A percentile compares a stretch with the other conserved stretches of the same genome.
phyloP scores from a whole-genome alignment of 371 early-diverging fungal genomes.

The Gilbertella persicaria region DNA sequence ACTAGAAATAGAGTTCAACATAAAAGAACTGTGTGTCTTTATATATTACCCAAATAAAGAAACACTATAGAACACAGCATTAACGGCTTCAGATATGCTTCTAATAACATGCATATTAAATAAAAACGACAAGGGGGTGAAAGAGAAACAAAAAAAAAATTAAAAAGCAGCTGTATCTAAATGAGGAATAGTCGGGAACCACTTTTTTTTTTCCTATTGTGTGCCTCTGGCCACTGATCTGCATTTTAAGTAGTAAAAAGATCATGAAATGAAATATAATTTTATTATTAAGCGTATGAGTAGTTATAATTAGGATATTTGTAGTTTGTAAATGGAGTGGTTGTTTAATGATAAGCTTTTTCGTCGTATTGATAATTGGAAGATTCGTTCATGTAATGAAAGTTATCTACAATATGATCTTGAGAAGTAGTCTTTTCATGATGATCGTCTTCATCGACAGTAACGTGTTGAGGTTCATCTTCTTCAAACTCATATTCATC shows the following conservation, averaged over 20 bases:
- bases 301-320: neutral
- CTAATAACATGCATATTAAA: conserved; percentile 24
- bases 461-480: neutral
- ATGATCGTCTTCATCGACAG: neutral
- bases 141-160: neutral
- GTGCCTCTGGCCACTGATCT: too few species aligned
- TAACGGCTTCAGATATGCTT: conserved; percentile 34
- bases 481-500: conserved; percentile 39
- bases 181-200: too few species aligned
- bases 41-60: conserved; percentile 42
- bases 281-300: too few species aligned
- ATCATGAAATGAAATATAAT: too few species aligned
- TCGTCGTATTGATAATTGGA: neutral
- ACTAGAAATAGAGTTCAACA: conserved; percentile 8
- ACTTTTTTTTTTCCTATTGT: too few species aligned
- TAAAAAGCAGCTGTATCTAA: too few species aligned
- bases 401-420: conserved; percentile 14
- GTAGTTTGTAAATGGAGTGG: neutral
- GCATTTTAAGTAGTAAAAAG: too few species aligned
- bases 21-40: neutral
- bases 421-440: conserved; percentile 10
- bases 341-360: neutral
- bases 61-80: conserved; percentile 37
- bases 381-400: neutral
- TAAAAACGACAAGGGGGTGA: conserved; percentile 1